Percentiles rank a stretch among this genome's conserved stretches.
Conservation (phyloP, 352 stramenopile genomes). For the Globisporangium camurandrum region DNA sequence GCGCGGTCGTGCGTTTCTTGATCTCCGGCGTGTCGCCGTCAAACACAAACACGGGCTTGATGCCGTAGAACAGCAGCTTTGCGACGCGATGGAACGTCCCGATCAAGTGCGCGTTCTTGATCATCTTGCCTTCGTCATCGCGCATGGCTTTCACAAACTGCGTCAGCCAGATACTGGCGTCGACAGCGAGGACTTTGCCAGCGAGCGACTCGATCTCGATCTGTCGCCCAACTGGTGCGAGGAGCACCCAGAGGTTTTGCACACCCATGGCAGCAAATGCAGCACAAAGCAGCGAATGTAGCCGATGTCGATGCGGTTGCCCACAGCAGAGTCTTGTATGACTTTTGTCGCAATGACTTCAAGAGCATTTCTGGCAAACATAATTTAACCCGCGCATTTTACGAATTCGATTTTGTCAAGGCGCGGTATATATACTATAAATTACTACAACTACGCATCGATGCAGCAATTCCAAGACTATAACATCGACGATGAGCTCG, state of each 20-base stretch:
- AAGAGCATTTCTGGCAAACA: too few relatives aligned
- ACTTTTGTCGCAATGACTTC: too few relatives aligned
- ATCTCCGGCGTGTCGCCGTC: slow-evolving; percentile 96
- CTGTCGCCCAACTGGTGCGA: slow-evolving; percentile 93
- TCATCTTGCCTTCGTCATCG: slow-evolving; percentile 92
- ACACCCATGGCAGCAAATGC: slow-evolving; percentile 91
- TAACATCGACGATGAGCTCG: too few relatives aligned
- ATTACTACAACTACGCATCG: too few relatives aligned
- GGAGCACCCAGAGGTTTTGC: slow-evolving; percentile 96
- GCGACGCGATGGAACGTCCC: slow-evolving; percentile 92
- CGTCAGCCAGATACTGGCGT: slow-evolving; percentile 99
- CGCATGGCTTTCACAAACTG: slow-evolving; percentile 99
- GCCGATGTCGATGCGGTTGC: too few relatives aligned
- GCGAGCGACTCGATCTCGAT: slow-evolving; percentile 98
- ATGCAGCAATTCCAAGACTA: too few relatives aligned
- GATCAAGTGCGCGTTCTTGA: slow-evolving; percentile 93
- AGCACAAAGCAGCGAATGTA: neutral
- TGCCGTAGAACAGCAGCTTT: slow-evolving; percentile 93
- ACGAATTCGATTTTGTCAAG: too few relatives aligned
- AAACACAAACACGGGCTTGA: slow-evolving; percentile 98
- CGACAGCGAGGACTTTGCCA: slow-evolving; percentile 93
- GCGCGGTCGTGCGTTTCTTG: slow-evolving; percentile 86
- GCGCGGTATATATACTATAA: too few relatives aligned
- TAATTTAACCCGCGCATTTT: too few relatives aligned
- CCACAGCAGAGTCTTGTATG: too few relatives aligned